Evolutionary conservation across 306 rosid genomes (phyloP), one percentile per base, ranked within the genome.

Genomic region (Inga oerstediana): DNA sequence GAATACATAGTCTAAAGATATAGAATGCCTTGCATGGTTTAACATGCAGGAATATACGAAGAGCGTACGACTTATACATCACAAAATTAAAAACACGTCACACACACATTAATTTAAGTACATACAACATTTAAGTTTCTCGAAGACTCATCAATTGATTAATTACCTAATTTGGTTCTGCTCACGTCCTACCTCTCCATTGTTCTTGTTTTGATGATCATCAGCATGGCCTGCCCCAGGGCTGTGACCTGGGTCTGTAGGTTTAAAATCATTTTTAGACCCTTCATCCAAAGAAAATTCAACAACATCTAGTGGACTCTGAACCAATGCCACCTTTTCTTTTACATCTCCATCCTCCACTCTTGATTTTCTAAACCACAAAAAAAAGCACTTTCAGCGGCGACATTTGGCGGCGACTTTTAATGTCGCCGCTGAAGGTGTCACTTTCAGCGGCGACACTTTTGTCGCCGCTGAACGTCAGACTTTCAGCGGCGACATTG

Each of bases 201-300:
- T 11, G 4, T 61, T 62, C 48, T 17, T 19, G 27, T 19, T 67
- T 51, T 70, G 84, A 49, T 49, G 56, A 80, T 46, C 78, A 78
- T 41, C 78, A 70, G 48, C 48, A 70, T 88, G 91, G n/a, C 91
- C 93, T 65, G 81, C 72, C 3, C 89, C 91, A 2, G 91, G 89
- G 59, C 86, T 88, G 59, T 88, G 89, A 44, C 88, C 88, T 2
- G 91, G 91, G 17, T 54, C 15, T 14, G 90, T 84, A 10, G 89
- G 84, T 49, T 30, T 37, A 51, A 84, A 83, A 61, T 77, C 87
- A 74, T 69, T 77, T 11, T 34, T 11, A 9, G 45, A 10, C 7
- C 73, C 72, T 14, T 54, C 75, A 11, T 52, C 39, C 43, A 51
- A 35, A 39, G 27, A 80, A 73, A 64, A 46, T 3, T 59, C 56